phyloP scores from a whole-genome alignment of 768 basidiomycete species.

The Termitomyces sp. region DNA sequence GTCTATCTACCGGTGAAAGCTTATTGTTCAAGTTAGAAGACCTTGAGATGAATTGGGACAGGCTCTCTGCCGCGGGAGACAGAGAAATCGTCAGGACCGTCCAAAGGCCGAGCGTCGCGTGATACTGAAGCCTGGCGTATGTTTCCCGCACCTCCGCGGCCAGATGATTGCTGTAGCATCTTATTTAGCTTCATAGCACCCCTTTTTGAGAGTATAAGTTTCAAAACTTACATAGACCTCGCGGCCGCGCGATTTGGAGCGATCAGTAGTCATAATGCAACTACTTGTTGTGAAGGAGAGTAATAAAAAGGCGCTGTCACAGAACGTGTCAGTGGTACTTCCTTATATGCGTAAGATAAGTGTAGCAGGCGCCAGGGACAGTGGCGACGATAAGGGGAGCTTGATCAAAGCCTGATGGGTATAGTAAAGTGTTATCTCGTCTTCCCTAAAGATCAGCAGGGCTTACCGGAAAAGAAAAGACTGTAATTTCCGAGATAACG shows the following conservation, averaged over 20 bases:
- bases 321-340: neutral
- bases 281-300: neutral
- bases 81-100: constrained; percentile 55
- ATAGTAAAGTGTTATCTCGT: constrained; percentile 1
- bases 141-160: constrained; percentile 70
- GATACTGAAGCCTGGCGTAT: constrained; percentile 49
- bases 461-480: neutral
- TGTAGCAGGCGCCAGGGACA: constrained; percentile 3
- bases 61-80: constrained; percentile 61
- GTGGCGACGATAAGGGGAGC: constrained; percentile 5
- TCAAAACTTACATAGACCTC: constrained; percentile 48
- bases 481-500: neutral
- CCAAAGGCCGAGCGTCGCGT: constrained; percentile 36
- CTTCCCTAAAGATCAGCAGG: neutral
- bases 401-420: constrained; percentile 4
- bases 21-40: constrained; percentile 14
- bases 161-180: constrained; percentile 45
- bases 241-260: constrained; percentile 57
- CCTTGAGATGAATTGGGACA: constrained; percentile 30
- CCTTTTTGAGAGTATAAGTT: neutral
- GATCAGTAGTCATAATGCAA: constrained; percentile 28
- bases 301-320: neutral
- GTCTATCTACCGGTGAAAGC: neutral
- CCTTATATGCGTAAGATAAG: neutral
- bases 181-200: neutral